Percentiles rank a stretch among this genome's conserved stretches.
These are phyloP conservation scores for Ceratocystis lukuohia DNA, from an alignment of 2,329 filamentous ascomycete genomes.

Conservation along the genomic window DNA sequence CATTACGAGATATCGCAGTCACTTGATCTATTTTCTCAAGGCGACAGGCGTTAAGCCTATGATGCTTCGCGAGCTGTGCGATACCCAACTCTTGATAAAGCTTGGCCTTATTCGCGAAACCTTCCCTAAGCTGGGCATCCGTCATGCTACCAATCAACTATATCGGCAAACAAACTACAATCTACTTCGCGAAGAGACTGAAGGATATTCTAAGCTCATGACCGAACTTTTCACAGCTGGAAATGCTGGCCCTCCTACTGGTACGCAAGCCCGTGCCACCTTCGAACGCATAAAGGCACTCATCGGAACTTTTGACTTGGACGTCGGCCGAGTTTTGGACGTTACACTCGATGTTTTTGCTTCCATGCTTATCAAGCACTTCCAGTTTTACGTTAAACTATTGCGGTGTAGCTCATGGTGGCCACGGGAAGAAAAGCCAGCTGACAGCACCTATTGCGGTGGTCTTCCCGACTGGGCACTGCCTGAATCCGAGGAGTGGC, in stretches of 20 bases:
- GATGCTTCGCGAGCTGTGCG: constrained; percentile 70
- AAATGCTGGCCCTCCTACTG: constrained; percentile 56
- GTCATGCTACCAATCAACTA: constrained; percentile 81
- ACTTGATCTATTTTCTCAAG: constrained; percentile 54
- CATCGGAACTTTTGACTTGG: constrained; percentile 92
- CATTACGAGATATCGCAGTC: constrained; percentile 34
- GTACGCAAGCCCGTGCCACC: constrained; percentile 65
- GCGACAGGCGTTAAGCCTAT: constrained; percentile 58
- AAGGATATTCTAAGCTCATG: constrained; percentile 91
- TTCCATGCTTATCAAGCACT: constrained; percentile 82
- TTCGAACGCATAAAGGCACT: constrained; percentile 88
- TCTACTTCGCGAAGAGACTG: constrained; percentile 81
- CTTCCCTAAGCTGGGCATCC: constrained; percentile 69
- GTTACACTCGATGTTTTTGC: constrained; percentile 93
- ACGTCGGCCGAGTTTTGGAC: constrained; percentile 87
- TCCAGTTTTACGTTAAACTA: constrained; percentile 87
- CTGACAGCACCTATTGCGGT: constrained; percentile 33
- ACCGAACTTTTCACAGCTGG: constrained; percentile 91
- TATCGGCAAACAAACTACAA: constrained; percentile 98
- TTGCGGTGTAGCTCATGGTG: constrained; percentile 91
- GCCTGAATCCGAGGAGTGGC: constrained; percentile 53
- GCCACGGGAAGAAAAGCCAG: constrained; percentile 49
- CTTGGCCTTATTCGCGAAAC: constrained; percentile 73
- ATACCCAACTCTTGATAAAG: constrained; percentile 59
- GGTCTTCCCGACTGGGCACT: constrained; percentile 78